Base-by-base conservation (phyloP, 345 rosid species). In the Triadica sebifera region DNA sequence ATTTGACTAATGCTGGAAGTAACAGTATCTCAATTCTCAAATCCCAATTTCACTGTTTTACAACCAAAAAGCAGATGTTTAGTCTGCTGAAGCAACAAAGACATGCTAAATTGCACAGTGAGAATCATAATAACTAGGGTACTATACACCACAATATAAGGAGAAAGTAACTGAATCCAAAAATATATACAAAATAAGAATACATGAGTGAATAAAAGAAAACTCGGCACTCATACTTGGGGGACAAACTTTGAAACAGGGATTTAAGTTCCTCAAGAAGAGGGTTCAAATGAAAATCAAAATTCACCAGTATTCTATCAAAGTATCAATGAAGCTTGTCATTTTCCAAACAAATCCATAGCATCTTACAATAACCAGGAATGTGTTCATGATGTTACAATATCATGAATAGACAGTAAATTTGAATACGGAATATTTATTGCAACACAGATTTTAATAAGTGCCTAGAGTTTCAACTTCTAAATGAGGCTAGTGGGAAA, bases 231-330 rank as follows among this genome's bases (percentile, higher is more conserved):
- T 20, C 41, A 43, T 49, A 67, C 19, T 0, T 8, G 34, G 15
- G 38, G 22, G 12, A 47, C 29, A 66, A 7, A 46, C 11, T 2
- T 3, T 8, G 19, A 0, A 52, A 5, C 9, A 52, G 29, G 6
- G 47, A 29, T 29, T 1, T 29, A 29, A 29, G 34, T 2, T 29
- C 34, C 34, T 29, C 34, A 29, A 8, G 9, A 24, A 6, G 53
- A 49, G 25, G 17, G 56, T 65, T 20, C 70, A 66, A 67, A 67
- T 49, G 58, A 49, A 49, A 29, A 13, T 67, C 43, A 29, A 29
- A 49, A 24, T 49, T 67, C 55, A 12, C 3, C 16, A 24, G 25
- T 43, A 41, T 39, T 41, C 50, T n/a, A 43, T 11, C 22, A 43
- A 41, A 8, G 15, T 39, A 64, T 6, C 15, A 15, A 38, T 12